phyloP scores from a whole-genome alignment of 129 eudicot genomes.

The Artemisia argyi region DNA sequence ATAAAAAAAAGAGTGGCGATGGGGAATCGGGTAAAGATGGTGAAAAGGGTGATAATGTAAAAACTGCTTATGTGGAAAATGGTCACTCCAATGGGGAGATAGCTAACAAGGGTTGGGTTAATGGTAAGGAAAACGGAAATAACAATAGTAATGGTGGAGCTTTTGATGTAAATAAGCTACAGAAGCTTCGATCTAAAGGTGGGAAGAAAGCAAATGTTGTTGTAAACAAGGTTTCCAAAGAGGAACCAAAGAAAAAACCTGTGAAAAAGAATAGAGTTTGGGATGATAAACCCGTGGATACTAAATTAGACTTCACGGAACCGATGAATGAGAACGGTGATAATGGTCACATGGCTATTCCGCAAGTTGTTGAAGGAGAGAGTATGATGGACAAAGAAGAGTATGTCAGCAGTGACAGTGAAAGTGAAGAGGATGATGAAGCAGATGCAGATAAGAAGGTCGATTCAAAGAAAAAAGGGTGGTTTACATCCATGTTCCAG shows the following conservation, averaged over 20 bases:
- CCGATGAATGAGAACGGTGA: constrained; percentile 73
- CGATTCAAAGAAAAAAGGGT: constrained; percentile 78
- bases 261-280: constrained; percentile 86
- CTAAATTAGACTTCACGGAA: constrained; percentile 87
- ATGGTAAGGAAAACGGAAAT: constrained; percentile 63
- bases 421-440: constrained; percentile 69
- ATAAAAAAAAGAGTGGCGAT: constrained; percentile 58
- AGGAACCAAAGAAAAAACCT: constrained; percentile 69
- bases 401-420: constrained; percentile 84
- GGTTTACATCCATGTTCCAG: constrained; percentile 96
- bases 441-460: constrained; percentile 41
- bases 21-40: constrained; percentile 56
- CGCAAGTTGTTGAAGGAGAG: constrained; percentile 68
- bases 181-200: constrained; percentile 74
- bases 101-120: constrained; percentile 34
- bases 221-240: constrained; percentile 64
- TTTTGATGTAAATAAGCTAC: constrained; percentile 92
- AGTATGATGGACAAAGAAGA: constrained; percentile 99
- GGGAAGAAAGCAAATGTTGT: constrained; percentile 59
- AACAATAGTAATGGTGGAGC: constrained; percentile 53
- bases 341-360: constrained; percentile 40
- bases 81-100: constrained; percentile 51
- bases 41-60: constrained; percentile 30
- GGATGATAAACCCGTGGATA: constrained; percentile 65
- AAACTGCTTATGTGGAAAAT: constrained; percentile 44